A percentile compares a stretch with the other conserved stretches of the same genome.
These are phyloP conservation scores for Rhodotorula sp. DNA, from an alignment of 1,284 basidiomycete genomes.

Conservation along the genomic window DNA sequence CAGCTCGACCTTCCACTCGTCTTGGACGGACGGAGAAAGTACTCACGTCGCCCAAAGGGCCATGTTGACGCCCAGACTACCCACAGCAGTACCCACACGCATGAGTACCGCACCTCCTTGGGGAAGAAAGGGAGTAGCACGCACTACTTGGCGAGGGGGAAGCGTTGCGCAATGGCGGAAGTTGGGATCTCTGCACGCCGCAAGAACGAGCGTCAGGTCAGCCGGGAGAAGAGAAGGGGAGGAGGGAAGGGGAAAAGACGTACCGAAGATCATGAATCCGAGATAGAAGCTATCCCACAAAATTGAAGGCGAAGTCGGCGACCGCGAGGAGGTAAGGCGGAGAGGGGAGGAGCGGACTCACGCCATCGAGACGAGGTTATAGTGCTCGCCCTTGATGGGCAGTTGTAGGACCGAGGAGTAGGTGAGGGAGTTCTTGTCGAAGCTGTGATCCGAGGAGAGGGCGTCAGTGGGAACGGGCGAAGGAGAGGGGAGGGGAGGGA, in stretches of 20 bases:
- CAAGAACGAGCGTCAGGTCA: not conserved
- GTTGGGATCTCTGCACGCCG: constrained; percentile 57
- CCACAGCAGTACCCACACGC: not conserved
- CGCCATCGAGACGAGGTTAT: constrained; percentile 61
- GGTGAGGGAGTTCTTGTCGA: constrained; percentile 64
- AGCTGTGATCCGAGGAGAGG: constrained; percentile 38
- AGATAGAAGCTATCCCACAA: constrained; percentile 34
- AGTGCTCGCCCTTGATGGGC: constrained; percentile 52
- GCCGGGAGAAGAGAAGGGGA: too few relatives aligned
- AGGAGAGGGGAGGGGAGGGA: not conserved
- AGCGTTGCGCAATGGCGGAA: constrained; percentile 63
- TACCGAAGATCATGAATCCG: constrained; percentile 11
- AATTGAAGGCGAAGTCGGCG: not conserved
- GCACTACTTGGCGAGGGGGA: constrained; percentile 58
- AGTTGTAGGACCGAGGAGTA: constrained; percentile 64
- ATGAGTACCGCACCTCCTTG: not conserved
- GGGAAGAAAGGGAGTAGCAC: not conserved
- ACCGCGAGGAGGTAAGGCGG: too few relatives aligned
- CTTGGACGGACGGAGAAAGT: not conserved
- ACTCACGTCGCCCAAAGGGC: constrained; percentile 58
- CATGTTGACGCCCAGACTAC: constrained; percentile 56
- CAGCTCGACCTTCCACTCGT: not conserved
- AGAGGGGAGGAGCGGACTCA: not conserved
- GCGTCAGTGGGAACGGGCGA: not conserved
- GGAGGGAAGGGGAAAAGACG: not conserved